phyloP scores from a whole-genome alignment of 176 grass and related monocot genomes.

The Carex littledalei region DNA sequence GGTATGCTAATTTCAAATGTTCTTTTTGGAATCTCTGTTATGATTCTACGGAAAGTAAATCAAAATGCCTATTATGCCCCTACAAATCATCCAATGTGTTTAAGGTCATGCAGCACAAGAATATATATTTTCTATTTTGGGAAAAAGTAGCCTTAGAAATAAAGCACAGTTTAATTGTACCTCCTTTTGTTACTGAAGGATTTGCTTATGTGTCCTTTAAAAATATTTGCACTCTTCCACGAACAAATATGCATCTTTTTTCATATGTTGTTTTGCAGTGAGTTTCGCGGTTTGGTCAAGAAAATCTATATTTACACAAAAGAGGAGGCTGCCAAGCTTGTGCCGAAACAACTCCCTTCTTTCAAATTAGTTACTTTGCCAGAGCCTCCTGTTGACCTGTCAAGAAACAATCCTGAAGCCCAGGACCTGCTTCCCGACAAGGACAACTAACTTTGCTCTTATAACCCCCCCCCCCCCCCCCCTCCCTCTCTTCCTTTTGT shows the following conservation, averaged over 20 bases:
- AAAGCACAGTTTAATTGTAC: background rate
- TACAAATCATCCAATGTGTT: background rate
- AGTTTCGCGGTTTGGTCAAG: slow-evolving; percentile 74
- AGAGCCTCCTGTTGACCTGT: slow-evolving; percentile 29
- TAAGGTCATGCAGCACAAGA: slow-evolving; percentile 8
- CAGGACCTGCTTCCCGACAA: slow-evolving; percentile 7
- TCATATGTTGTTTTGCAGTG: slow-evolving; percentile 41
- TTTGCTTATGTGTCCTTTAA: background rate
- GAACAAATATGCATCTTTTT: background rate
- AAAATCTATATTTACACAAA: slow-evolving; percentile 83
- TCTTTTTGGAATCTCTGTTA: background rate
- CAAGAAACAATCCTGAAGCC: slow-evolving; percentile 14
- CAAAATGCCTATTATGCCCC: background rate
- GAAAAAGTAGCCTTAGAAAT: background rate
- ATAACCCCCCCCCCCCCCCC: slow-evolving; percentile 14
- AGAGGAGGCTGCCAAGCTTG: slow-evolving; percentile 60
- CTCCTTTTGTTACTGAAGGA: background rate
- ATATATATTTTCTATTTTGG: background rate
- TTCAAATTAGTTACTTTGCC: slow-evolving; percentile 14
- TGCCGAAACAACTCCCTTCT: slow-evolving; percentile 45
- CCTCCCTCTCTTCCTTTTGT: background rate
- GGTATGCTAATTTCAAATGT: slow-evolving; percentile 40
- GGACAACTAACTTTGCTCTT: slow-evolving; percentile 27
- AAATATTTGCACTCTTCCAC: background rate
- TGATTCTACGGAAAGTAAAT: background rate